Percentiles rank a stretch among this genome's conserved stretches.
These are phyloP conservation scores for Triangularia setosa DNA, from an alignment of 2,329 filamentous ascomycete species.

Conservation along the genomic window DNA sequence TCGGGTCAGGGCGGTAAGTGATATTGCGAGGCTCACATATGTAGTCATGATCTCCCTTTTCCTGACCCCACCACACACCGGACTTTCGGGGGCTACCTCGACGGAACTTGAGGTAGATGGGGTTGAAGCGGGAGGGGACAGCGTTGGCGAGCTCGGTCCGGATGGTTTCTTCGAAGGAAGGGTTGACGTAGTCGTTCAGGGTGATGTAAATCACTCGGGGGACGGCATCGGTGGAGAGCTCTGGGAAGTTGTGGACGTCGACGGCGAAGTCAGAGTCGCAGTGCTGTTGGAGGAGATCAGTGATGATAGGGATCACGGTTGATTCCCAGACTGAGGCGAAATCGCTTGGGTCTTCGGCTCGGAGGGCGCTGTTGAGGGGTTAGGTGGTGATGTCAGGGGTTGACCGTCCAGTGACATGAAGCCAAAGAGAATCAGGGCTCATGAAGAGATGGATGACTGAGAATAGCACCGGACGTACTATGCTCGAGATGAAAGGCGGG, in stretches of 20 bases:
- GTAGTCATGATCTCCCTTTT: background rate
- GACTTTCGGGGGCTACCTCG: conserved; percentile 7
- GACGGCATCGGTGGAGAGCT: conserved; percentile 10
- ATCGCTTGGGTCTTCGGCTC: conserved; percentile 7
- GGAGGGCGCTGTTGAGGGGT: background rate
- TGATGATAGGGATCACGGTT: conserved; percentile 7
- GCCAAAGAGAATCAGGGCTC: too few species aligned
- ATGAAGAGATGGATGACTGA: background rate
- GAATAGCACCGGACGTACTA: conserved; percentile 1
- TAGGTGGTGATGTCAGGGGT: background rate
- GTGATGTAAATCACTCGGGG: conserved; percentile 18
- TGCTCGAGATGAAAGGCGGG: conserved; percentile 3
- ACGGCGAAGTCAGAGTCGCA: conserved; percentile 16
- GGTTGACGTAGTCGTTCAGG: background rate
- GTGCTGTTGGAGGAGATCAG: conserved; percentile 9
- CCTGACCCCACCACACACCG: conserved; percentile 4
- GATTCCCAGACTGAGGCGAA: conserved; percentile 17
- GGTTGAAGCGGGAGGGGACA: conserved; percentile 9
- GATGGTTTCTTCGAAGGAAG: conserved; percentile 1
- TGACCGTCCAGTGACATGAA: too few species aligned
- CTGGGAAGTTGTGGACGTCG: conserved; percentile 20
- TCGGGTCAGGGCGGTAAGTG: conserved; percentile 7
- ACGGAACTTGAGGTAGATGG: conserved; percentile 11
- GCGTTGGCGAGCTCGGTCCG: background rate
- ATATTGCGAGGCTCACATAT: conserved; percentile 16